Evolutionary conservation across 148 eudicot genomes (phyloP).

Genomic region (Selenicereus undatus): DNA sequence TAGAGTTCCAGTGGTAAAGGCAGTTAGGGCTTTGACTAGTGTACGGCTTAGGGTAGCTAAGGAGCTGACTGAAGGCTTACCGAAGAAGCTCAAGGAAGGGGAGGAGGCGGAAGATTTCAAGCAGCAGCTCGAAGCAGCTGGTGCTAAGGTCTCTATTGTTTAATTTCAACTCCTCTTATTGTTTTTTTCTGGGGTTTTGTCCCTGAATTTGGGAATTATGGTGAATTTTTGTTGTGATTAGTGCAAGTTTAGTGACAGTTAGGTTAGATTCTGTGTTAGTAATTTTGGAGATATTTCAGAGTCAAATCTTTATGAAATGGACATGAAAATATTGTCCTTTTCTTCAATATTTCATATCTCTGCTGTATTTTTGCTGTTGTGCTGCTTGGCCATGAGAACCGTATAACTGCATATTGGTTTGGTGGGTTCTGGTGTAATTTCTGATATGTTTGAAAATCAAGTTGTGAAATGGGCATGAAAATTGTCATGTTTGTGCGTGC

Average conservation of each 20-base stretch:
- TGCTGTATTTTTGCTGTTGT: not conserved
- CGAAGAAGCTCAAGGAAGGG: constrained; percentile 83
- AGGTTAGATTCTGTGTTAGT: not conserved
- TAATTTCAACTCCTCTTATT: not conserved
- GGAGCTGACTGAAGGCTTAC: constrained; percentile 80
- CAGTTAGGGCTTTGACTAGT: constrained; percentile 75
- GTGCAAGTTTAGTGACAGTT: not conserved
- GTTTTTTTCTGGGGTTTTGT: too few relatives aligned
- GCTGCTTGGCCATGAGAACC: too few relatives aligned
- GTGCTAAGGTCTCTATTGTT: constrained; percentile 65
- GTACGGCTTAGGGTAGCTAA: constrained; percentile 82
- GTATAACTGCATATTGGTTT: too few relatives aligned
- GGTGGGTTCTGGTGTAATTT: too few relatives aligned
- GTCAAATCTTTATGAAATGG: not conserved
- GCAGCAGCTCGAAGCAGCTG: constrained; percentile 88
- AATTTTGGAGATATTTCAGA: not conserved
- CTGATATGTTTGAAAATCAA: too few relatives aligned
- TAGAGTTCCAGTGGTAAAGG: constrained; percentile 82
- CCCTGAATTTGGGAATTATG: not conserved
- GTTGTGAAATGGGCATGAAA: too few relatives aligned
- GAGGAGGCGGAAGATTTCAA: too few relatives aligned
- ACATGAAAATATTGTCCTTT: not conserved
- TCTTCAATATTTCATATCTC: not conserved
- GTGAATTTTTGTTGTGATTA: constrained; percentile 9
- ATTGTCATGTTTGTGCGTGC: too few relatives aligned